Conservation (phyloP, 306 rosid genomes). For the Vicia sativa region DNA sequence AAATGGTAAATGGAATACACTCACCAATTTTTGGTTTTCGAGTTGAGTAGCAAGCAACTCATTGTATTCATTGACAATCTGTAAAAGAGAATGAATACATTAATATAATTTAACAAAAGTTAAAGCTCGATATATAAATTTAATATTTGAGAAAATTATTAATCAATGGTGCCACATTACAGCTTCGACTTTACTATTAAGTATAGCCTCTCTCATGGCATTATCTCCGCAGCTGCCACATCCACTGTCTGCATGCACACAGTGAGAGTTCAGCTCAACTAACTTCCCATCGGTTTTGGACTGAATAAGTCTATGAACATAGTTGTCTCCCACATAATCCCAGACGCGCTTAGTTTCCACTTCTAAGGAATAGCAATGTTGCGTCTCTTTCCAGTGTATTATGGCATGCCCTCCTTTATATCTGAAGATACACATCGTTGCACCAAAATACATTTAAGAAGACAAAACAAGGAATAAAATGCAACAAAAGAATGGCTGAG, state of each 20-base stretch:
- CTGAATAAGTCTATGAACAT: constrained; percentile 88
- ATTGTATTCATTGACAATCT: constrained; percentile 92
- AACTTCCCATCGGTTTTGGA: constrained; percentile 96
- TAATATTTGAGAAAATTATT: constrained; percentile 3
- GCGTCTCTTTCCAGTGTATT: constrained; percentile 93
- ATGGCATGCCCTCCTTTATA: constrained; percentile 92
- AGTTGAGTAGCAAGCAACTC: constrained; percentile 90
- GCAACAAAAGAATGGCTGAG: neutral
- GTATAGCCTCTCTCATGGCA: constrained; percentile 75
- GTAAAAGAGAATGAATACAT: constrained; percentile 37
- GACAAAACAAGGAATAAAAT: neutral
- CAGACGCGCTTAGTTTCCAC: constrained; percentile 92
- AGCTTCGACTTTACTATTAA: constrained; percentile 91
- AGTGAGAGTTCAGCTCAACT: constrained; percentile 83
- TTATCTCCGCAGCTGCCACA: constrained; percentile 75
- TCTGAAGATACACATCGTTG: constrained; percentile 43
- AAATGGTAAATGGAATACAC: constrained; percentile 35
- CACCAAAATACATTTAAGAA: constrained; percentile 7
- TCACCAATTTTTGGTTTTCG: constrained; percentile 85
- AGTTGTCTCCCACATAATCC: constrained; percentile 97
- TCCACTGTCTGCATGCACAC: constrained; percentile 52
- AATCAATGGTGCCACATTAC: constrained; percentile 56
- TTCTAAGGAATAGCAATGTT: constrained; percentile 93
- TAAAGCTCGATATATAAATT: constrained; percentile 21
- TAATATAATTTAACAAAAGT: constrained; percentile 8